Evolutionary conservation across 2,329 filamentous ascomycete species (phyloP), one percentile per base, ranked within the genome.

Genomic region (Colletotrichum siamense): DNA sequence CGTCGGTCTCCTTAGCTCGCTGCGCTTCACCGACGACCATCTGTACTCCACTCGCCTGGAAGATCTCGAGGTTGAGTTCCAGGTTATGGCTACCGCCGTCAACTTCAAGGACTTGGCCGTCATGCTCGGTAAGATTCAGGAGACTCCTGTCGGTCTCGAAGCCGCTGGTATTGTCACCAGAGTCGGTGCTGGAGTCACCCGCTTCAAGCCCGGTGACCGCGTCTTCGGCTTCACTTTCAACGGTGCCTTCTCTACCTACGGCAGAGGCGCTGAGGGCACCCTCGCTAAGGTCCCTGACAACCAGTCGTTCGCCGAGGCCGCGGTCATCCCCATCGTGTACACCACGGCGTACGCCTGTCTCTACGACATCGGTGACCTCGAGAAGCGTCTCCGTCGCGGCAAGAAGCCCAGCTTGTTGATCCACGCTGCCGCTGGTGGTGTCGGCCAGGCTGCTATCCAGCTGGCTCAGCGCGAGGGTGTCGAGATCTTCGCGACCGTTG

Each of bases 401-500:
- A 84, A 88, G 71, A 83, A 77, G 7, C 81, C 88, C 7, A 66
- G 30, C 16, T 61, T 69, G 69, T 79, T 88, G 7, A 84, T 88
- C 36, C 86, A 87, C 69, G 82, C 82, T 2, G 86, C 84, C 0
- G 81, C 83, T 6, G 86, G 84, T 1, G 84, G 82, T 28, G 83
- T 87, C 6, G 86, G 85, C 2, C 85, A 86, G 73, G 84, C 84
- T 2, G 85, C 84, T 34, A 84, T 87, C 39, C 80, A 82, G 75
- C 77, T 87, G 9, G 84, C 84, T 0, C 83, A 84, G 65, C 82
- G 82, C 80, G 71, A 82, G 18, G 85, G 84, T 0, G 86, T 86
- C 2, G 81, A 85, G 6, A 81, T 90, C 1, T 89, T 86, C 73
- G 84, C 82, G 1, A 89, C 88, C 0, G 87, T 82, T 22, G 79